phyloP scores from a whole-genome alignment of 495 filamentous ascomycete species.

The Hyaloscypha variabilis region DNA sequence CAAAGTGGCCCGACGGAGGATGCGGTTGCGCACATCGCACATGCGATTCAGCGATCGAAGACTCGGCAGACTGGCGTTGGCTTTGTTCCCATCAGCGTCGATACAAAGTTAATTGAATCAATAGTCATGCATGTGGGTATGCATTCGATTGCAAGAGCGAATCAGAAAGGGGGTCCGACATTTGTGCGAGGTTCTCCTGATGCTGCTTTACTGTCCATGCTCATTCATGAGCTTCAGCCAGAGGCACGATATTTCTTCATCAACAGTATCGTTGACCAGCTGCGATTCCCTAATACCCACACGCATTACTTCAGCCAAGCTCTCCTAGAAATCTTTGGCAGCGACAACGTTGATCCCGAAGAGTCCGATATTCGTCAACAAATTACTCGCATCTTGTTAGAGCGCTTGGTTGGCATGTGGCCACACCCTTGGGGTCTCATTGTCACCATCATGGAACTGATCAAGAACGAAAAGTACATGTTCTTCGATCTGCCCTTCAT shows the following conservation, averaged over 20 bases:
- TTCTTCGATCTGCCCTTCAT: constrained; percentile 95
- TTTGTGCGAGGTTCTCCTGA: constrained; percentile 75
- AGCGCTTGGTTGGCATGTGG: constrained; percentile 85
- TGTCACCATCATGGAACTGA: constrained; percentile 84
- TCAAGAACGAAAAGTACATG: constrained; percentile 84
- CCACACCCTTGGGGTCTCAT: constrained; percentile 97
- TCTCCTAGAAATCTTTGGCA: constrained; percentile 83
- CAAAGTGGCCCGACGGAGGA: constrained; percentile 64
- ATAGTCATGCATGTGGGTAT: constrained; percentile 82
- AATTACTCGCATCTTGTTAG: constrained; percentile 83
- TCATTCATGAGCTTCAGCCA: constrained; percentile 72
- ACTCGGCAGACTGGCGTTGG: constrained; percentile 61
- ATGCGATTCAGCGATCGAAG: constrained; percentile 59
- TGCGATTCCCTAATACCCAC: constrained; percentile 85
- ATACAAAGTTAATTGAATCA: constrained; percentile 75
- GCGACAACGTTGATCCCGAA: constrained; percentile 74
- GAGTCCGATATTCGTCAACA: constrained; percentile 85
- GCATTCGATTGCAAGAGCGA: constrained; percentile 61
- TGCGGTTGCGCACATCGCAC: constrained; percentile 69
- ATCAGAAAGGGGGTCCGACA: constrained; percentile 60
- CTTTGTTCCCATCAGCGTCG: constrained; percentile 64
- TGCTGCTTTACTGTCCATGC: constrained; percentile 69
- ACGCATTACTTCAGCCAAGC: constrained; percentile 93
- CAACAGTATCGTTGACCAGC: constrained; percentile 84
- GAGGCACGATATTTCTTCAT: constrained; percentile 86